phyloP scores from a whole-genome alignment of 1,284 basidiomycete genomes.

The Melanopsichium pennsylvanicum region DNA sequence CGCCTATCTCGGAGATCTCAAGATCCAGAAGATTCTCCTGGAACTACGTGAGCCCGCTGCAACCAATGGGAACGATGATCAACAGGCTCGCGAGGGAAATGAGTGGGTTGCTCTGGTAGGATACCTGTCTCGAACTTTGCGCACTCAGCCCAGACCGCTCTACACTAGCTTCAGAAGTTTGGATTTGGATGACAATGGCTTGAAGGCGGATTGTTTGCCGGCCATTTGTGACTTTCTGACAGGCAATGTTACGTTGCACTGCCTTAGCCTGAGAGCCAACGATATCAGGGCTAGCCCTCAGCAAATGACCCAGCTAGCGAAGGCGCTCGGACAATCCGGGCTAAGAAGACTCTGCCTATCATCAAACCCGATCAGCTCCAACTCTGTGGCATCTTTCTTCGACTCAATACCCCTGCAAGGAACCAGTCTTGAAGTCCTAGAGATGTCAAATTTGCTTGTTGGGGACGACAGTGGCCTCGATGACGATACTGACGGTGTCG shows the following conservation, averaged over 20 bases:
- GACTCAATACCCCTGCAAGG: slow-evolving; percentile 23
- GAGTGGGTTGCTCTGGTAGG: slow-evolving; percentile 1
- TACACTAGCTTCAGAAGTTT: slow-evolving; percentile 6
- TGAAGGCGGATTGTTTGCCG: slow-evolving; percentile 17
- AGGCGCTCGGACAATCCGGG: slow-evolving; percentile 5
- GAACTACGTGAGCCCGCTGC: background rate
- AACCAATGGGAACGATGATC: background rate
- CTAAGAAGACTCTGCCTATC: slow-evolving; percentile 10
- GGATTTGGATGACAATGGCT: slow-evolving; percentile 10
- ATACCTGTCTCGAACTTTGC: background rate
- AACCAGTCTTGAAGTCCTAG: slow-evolving; percentile 10
- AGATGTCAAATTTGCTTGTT: slow-evolving; percentile 13
- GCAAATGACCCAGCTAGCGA: background rate
- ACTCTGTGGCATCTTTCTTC: slow-evolving; percentile 20
- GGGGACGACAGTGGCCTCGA: too few relatives aligned
- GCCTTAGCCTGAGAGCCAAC: slow-evolving; percentile 18
- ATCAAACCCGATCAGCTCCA: slow-evolving; percentile 15
- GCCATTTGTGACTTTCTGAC: slow-evolving; percentile 11
- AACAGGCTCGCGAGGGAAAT: background rate
- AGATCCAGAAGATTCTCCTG: slow-evolving; percentile 1
- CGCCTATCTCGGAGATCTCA: slow-evolving; percentile 13
- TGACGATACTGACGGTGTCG: background rate
- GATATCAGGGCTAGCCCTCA: background rate
- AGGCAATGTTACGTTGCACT: slow-evolving; percentile 5
- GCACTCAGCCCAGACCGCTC: background rate